Evolutionary conservation across 2,329 filamentous ascomycete species (phyloP), one percentile per base, ranked within the genome.

Genomic region (Xylaria sp.): DNA sequence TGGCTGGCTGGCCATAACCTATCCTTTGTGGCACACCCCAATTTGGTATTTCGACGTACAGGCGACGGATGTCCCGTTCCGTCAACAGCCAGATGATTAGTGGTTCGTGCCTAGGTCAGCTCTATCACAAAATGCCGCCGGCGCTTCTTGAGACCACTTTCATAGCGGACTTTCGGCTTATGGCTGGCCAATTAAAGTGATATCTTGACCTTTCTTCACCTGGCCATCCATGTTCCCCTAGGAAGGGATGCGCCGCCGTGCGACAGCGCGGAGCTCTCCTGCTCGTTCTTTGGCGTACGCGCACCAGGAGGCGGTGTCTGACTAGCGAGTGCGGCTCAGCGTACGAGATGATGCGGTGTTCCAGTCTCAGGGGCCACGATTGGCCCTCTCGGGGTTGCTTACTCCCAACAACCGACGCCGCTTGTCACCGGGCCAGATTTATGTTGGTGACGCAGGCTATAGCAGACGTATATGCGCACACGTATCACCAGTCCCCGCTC

Each of bases 361-460:
- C n/a, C 46, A 20, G 39, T 18, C 49, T 44, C 39, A 11, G 37
- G 44, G 39, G 19, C 39, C 49, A 47, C 57, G 51, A 64, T 65
- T 60, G 59, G 59, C 54, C 48, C 42, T 55, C 57, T 61, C 57
- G 52, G 49, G 63, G 60, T 54, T 56, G 61, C 54, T 57, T 46
- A 57, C 52, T 52, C 21, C 54, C 52, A 42, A 46, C 51, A 42
- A 39, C 50, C 44, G 44, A 46, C 50, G 51, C 51, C 22, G 49
- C 58, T 50, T 44, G 47, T 57, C 46, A 43, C 26, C 43, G 37
- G 39, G 11, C 16, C 29, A 34, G 16, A n/a, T 7, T 6, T 34
- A 34, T 34, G 29, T 34, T 34, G 29, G 29, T 34, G 29, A 34
- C 29, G 29, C 29, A 34, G 8, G 16, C 9, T 7, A 34, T 34